Conservation (phyloP, 768 basidiomycete species). For the Termitomyces sp. region DNA sequence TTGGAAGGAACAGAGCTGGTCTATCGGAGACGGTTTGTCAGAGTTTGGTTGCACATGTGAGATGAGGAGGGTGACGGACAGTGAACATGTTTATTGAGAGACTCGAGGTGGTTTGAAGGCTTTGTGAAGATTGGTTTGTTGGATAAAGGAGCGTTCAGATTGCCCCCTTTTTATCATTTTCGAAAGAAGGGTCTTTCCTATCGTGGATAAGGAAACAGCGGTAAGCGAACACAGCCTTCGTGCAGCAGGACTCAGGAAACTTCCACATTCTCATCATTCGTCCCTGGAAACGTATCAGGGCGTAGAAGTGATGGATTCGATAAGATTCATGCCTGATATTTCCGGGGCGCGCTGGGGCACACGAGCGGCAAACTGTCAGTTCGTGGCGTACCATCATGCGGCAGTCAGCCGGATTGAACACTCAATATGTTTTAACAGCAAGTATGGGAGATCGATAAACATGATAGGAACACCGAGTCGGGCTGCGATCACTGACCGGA, state of each 20-base stretch:
- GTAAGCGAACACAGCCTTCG: neutral
- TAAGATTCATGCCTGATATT: neutral
- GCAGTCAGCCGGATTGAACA: neutral
- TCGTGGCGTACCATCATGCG: neutral
- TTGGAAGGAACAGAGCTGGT: constrained; percentile 21
- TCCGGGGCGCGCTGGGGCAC: neutral
- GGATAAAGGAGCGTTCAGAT: neutral
- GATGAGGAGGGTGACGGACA: constrained; percentile 4
- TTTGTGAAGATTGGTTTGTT: neutral
- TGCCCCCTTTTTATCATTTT: neutral
- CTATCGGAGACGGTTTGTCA: constrained; percentile 11
- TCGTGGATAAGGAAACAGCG: neutral
- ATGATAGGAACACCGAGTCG: neutral
- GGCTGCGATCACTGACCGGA: neutral
- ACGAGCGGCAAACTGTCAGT: neutral
- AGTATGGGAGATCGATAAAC: neutral
- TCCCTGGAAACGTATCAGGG: neutral
- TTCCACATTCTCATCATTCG: neutral
- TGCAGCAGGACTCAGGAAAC: neutral
- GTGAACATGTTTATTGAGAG: constrained; percentile 7
- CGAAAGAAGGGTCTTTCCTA: neutral
- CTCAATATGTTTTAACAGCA: neutral
- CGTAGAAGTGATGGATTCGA: neutral
- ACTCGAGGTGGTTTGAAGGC: neutral
- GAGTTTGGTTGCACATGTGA: neutral